Evolutionary conservation across 306 rosid genomes (phyloP).

Genomic region (Dryas alaskensis): DNA sequence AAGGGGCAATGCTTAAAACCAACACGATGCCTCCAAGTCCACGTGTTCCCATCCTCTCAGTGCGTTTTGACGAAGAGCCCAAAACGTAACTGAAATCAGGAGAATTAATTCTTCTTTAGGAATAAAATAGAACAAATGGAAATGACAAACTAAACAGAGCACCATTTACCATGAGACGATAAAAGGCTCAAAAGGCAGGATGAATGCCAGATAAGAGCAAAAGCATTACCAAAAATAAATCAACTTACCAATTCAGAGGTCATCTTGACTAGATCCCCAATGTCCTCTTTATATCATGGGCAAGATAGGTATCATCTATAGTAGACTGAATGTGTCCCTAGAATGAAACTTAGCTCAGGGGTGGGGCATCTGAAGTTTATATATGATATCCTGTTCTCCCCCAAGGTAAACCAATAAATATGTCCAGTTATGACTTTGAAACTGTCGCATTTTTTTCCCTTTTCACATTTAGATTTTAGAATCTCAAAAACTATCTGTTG

Average conservation of each 20-base stretch:
- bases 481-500: neutral
- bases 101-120: neutral
- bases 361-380: neutral
- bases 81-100: neutral
- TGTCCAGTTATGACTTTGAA: neutral
- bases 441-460: neutral
- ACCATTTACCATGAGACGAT: neutral
- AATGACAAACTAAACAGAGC: neutral
- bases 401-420: neutral
- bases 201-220: neutral
- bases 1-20: neutral
- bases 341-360: neutral
- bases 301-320: too few relatives aligned
- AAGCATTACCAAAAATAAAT: neutral
- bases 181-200: neutral
- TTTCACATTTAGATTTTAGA: neutral
- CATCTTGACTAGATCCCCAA: neutral
- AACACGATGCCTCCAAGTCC: conserved; percentile 10
- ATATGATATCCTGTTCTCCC: neutral
- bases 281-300: neutral
- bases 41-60: conserved; percentile 21
- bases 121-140: conserved; percentile 2
- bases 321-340: neutral
- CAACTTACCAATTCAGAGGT: neutral
- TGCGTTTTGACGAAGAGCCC: neutral